Base-by-base conservation (phyloP, 495 filamentous ascomycete genomes). In the Hyaloscypha finlandica region DNA sequence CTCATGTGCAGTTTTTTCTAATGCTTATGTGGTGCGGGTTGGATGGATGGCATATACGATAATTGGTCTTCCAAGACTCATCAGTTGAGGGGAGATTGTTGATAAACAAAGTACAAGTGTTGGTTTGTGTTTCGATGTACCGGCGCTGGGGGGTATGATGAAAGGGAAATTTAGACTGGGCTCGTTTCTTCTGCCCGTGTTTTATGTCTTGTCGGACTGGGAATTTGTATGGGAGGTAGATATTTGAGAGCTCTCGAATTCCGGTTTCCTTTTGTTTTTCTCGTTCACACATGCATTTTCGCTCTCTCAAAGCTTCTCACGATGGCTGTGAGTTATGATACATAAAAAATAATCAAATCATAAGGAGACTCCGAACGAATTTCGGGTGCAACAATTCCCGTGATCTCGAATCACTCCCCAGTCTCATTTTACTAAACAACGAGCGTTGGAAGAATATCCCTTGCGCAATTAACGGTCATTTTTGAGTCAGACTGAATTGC, bases 121-220 rank as follows among this genome's bases (percentile, higher is more conserved):
- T 25, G 25, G 25, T 25, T 11, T 4, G 9, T 48, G 42, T 19
- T 51, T 63, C 51, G 39, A 63, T 63, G 45, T 63, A 63, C 20
- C 51, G 60, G 60, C 60, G 60, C 60, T 63, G 22, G 42, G 33
- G 32, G 57, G 39, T 35, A 5, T 63, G 25, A 35, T 63, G 60
- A 20, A 52, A 63, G 25, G 60, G 56, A 56, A 32, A 63, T 63
- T 63, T 63, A 63, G 60, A 63, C 60, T 63, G 59, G 59, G 32
- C 31, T 60, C 25, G 25, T 25, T 8, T 8, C 35, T 37, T 37
- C 35, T 3, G 35, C 35, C 35, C 35, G 35, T 37, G 9, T 37
- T 57, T 57, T 57, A 30, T 29, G 30, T 22, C 19, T 32, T 59
- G 56, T 33, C n/a, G 56, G 16, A 19, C 42, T 4, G 1, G 42